Evolutionary conservation across 2,329 filamentous ascomycete genomes (phyloP), one percentile per base, ranked within the genome.

Genomic region (Diaporthe amygdali): DNA sequence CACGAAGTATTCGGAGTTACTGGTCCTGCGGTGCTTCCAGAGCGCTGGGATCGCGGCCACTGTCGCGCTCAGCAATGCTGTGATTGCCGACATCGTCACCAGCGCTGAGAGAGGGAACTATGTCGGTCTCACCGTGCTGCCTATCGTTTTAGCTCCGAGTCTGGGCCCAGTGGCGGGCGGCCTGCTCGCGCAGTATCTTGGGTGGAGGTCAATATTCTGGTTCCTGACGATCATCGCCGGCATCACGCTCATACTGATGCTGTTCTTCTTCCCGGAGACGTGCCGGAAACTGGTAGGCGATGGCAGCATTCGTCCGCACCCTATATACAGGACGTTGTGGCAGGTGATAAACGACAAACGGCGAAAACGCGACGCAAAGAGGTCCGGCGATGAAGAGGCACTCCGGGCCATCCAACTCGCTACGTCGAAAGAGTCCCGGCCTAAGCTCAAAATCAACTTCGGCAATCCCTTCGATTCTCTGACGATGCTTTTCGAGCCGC

Each of bases 391-490:
- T 39, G 25, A 27, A 2, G 70, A 70, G n/a, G 44, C 46, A 12
- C 72, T 73, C 14, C 47, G 52, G 14, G 68, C 67, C 46, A 64
- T 69, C 41, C 59, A 34, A 41, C 66, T 39, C 3, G 10, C 54
- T 20, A 61, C 66, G 3, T 73, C 72, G 4, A 55, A 55, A 14
- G 66, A 25, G 10, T 34, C 71, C 2, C 63, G 54, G 3, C 47
- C 54, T 41, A 72, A 73, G 51, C 47, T 73, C 7, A 72, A 34
- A 17, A 32, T 73, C 61, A 95, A 94, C 78, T 96, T 97, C 80
- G 90, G 97, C 73, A 95, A 98, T 82, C 97, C 98, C 81, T 85
- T 98, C 73, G 91, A 90, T 76, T 96, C 94, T 0, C 92, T 97
- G 17, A 89, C 91, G 1, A 95, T 96, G 0, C 89, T 94, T 71